Conservation (phyloP, 2,329 filamentous ascomycete genomes). For the Colletotrichum tamarilloi region DNA sequence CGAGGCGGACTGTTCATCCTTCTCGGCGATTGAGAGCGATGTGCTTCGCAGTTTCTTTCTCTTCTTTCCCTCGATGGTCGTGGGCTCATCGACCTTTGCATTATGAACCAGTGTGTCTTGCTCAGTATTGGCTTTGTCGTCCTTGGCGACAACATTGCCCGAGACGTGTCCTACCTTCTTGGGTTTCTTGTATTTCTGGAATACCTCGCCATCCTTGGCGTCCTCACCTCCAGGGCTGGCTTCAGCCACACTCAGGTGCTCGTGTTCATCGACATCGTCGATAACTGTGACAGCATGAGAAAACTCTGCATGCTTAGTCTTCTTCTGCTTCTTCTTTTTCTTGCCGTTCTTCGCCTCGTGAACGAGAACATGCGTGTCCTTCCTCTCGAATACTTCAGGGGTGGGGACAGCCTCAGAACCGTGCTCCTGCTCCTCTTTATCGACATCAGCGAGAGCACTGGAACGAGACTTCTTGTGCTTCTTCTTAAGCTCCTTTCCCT, state of each 20-base stretch:
- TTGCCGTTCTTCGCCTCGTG: not conserved
- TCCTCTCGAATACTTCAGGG: not conserved
- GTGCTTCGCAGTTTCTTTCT: not conserved
- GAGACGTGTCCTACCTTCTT: not conserved
- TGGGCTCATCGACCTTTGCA: not conserved
- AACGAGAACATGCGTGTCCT: not conserved
- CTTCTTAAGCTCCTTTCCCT: not conserved
- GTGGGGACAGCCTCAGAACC: not conserved
- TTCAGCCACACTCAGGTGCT: not conserved
- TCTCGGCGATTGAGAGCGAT: not conserved
- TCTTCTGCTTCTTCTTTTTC: not conserved
- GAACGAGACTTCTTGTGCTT: not conserved
- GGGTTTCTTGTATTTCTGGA: not conserved
- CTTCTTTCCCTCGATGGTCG: not conserved
- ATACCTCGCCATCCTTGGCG: not conserved
- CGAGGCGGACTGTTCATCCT: not conserved
- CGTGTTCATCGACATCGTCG: not conserved
- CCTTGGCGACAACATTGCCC: not conserved
- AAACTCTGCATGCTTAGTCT: not conserved
- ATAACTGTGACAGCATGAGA: not conserved
- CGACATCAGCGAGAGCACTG: not conserved
- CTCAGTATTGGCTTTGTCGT: not conserved
- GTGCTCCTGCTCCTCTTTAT: not conserved
- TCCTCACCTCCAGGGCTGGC: not conserved
- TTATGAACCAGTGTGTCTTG: not conserved